These are phyloP conservation scores for Periconia sp. DNA, from an alignment of 2,329 filamentous ascomycete genomes.

Conservation along the genomic window DNA sequence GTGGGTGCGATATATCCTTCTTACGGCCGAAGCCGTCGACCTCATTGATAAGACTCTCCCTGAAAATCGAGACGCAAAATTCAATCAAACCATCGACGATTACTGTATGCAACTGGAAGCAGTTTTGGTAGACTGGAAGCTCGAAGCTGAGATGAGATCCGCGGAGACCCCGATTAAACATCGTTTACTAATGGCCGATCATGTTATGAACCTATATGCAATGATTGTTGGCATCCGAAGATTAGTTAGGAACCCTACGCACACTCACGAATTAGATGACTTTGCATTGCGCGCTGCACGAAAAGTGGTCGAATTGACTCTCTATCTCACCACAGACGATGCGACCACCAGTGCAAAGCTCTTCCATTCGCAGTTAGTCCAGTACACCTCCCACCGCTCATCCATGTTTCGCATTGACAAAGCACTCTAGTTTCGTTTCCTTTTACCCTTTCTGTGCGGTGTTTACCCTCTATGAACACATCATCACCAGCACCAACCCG, in stretches of 20 bases:
- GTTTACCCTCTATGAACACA: slow-evolving; percentile 33
- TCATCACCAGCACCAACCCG: slow-evolving; percentile 23
- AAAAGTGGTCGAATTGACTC: slow-evolving; percentile 22
- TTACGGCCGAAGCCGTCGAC: slow-evolving; percentile 21
- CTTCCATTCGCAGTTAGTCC: slow-evolving; percentile 25
- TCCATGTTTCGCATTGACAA: background rate
- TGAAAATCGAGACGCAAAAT: background rate
- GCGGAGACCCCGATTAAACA: background rate
- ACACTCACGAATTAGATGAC: slow-evolving; percentile 9
- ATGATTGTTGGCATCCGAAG: slow-evolving; percentile 30
- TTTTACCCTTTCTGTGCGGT: slow-evolving; percentile 35
- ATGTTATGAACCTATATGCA: slow-evolving; percentile 25
- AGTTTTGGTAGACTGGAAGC: slow-evolving; percentile 22
- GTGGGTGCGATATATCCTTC: slow-evolving; percentile 23
- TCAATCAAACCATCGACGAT: slow-evolving; percentile 15
- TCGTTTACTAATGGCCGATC: slow-evolving; percentile 24
- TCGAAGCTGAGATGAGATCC: slow-evolving; percentile 6
- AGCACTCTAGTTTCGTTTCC: slow-evolving; percentile 23
- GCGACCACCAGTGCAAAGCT: slow-evolving; percentile 3
- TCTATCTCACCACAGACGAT: slow-evolving; percentile 13
- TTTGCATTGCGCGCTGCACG: slow-evolving; percentile 24
- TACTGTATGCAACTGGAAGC: slow-evolving; percentile 21
- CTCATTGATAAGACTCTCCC: slow-evolving; percentile 15
- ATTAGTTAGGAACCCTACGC: slow-evolving; percentile 9
- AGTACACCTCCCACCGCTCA: background rate